Evolutionary conservation across 495 filamentous ascomycete genomes (phyloP), one percentile per base, ranked within the genome.

Genomic region (Neurospora sp.): DNA sequence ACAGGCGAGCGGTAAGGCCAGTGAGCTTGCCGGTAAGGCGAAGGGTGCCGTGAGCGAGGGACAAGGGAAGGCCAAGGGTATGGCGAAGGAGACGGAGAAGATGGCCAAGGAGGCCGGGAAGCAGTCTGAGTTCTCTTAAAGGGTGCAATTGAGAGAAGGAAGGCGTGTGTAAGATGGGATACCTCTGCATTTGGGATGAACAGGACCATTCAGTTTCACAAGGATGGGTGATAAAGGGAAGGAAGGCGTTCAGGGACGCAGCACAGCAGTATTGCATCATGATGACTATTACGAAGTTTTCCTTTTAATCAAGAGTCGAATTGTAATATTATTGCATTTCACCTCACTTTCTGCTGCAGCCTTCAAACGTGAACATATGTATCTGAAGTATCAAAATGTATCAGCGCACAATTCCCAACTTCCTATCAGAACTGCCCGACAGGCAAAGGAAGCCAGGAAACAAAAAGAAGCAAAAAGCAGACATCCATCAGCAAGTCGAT

Each of bases 61-160:
- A 0, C 37, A 39, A 54, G 27, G 35, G 4, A 62, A 70, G 41
- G 20, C n/a, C 14, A 39, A 18, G 46, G 27, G n/a, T 12, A 70
- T 18, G 35, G 23, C 41, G 3, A 48, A 54, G 37, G 70, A 73
- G 80, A 80, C 72, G 66, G 40, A 71, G 35, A 72, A 18, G 71
- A 31, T 31, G 70, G 54, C 37, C 27, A 62, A 62, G 54, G 54
- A 62, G 54, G 54, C 54, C 6, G 27, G 54, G 6, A 62, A 62
- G 54, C 27, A 62, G 14, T 1, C 54, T 1, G 54, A 62, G 54
- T 62, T 1, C 27, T 62, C 54, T 35, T 62, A 62, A 59, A 9
- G 46, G 20, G 27, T n/a, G n/a, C n/a, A n/a, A n/a, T n/a, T n/a
- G n/a, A n/a, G 27, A 35, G 27, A 35, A 62, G 48, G 48, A 31